phyloP scores from a whole-genome alignment of 2,329 filamentous ascomycete genomes.

The Cladophialophora exuberans region DNA sequence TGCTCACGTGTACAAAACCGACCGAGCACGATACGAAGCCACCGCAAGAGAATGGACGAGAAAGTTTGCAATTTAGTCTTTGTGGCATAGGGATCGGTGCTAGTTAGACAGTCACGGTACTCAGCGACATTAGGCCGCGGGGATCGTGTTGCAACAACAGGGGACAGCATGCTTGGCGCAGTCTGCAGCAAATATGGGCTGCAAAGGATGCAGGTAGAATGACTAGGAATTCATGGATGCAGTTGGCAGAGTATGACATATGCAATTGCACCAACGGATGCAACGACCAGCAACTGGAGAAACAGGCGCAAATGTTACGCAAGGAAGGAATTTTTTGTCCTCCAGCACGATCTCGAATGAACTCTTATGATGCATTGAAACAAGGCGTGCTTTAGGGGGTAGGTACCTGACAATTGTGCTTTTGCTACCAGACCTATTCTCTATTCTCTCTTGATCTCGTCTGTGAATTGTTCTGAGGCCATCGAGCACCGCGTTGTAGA shows the following conservation, averaged over 20 bases:
- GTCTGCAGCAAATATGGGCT: neutral
- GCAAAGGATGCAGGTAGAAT: neutral
- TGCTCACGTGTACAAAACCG: slow-evolving; percentile 99
- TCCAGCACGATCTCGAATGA: slow-evolving; percentile 31
- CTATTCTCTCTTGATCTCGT: neutral
- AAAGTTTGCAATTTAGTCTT: slow-evolving; percentile 89
- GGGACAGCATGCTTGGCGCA: neutral
- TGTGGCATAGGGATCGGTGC: slow-evolving; percentile 3
- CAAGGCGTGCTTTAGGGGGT: slow-evolving; percentile 30
- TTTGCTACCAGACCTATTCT: slow-evolving; percentile 6
- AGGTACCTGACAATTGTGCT: slow-evolving; percentile 25
- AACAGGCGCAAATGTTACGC: slow-evolving; percentile 26
- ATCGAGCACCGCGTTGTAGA: neutral
- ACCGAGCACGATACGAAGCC: slow-evolving; percentile 91
- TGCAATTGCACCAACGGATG: slow-evolving; percentile 23
- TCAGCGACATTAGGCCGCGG: slow-evolving; percentile 5
- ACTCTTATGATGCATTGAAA: slow-evolving; percentile 33
- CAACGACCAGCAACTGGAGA: slow-evolving; percentile 26
- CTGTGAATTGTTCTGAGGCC: neutral
- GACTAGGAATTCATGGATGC: neutral
- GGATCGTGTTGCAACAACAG: slow-evolving; percentile 3
- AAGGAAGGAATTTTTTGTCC: slow-evolving; percentile 20
- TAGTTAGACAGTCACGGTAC: slow-evolving; percentile 5
- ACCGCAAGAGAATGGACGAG: slow-evolving; percentile 98
- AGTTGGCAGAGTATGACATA: slow-evolving; percentile 16